Percentiles rank a stretch among this genome's conserved stretches.
Conservation (phyloP, 768 basidiomycete species). For the Tulasnella sp. region DNA sequence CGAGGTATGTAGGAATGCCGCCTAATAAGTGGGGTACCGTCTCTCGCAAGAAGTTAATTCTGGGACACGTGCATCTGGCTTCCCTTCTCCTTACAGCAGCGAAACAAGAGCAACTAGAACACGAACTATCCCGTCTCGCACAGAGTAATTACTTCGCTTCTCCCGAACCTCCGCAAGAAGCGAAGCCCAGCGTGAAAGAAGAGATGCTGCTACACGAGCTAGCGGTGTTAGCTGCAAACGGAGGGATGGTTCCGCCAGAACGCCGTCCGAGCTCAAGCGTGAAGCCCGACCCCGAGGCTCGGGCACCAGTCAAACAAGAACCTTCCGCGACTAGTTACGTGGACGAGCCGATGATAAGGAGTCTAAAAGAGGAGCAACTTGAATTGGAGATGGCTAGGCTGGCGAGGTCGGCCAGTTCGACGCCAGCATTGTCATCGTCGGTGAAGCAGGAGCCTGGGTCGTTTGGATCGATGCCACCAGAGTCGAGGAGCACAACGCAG, state of each 20-base stretch:
- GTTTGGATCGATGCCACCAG: not conserved
- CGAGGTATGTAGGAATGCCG: too few relatives aligned
- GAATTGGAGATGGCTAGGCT: not conserved
- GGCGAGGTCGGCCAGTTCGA: not conserved
- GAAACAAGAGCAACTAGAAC: not conserved
- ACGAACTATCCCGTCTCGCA: not conserved
- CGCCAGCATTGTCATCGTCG: not conserved
- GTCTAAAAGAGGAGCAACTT: not conserved
- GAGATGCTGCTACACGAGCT: not conserved
- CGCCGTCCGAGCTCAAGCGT: not conserved
- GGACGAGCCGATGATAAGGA: not conserved
- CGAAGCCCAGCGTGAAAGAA: not conserved
- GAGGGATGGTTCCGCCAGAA: not conserved
- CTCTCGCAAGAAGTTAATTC: not conserved
- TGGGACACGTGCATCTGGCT: not conserved
- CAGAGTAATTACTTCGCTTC: not conserved
- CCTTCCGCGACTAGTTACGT: not conserved
- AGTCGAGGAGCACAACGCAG: not conserved
- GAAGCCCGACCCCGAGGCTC: not conserved
- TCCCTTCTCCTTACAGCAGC: not conserved
- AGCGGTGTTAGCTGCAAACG: not conserved
- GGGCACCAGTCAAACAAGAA: not conserved
- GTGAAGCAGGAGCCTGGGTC: not conserved
- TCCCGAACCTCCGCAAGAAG: not conserved
- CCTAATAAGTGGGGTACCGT: too few relatives aligned